Conservation (phyloP, 2,329 filamentous ascomycete genomes). For the Ophiocordyceps camponoti-saundersi region DNA sequence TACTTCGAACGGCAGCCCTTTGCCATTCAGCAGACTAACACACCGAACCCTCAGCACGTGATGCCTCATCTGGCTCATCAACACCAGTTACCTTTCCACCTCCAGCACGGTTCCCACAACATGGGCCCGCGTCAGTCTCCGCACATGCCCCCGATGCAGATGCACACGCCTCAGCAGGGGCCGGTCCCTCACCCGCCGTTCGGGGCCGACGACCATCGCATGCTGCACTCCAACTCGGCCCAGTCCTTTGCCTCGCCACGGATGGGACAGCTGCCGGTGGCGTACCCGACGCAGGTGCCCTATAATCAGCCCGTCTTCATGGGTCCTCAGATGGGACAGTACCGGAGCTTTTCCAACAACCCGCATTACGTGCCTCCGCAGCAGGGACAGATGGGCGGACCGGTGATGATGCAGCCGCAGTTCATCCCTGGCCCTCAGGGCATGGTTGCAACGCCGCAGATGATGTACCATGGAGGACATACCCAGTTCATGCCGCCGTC, state of each 20-base stretch:
- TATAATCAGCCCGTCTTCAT: conserved; percentile 61
- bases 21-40: conserved; percentile 40
- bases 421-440: conserved; percentile 60
- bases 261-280: conserved; percentile 51
- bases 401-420: conserved; percentile 71
- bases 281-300: conserved; percentile 53
- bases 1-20: conserved; percentile 57
- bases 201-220: conserved; percentile 69
- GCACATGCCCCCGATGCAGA: conserved; percentile 62
- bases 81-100: conserved; percentile 67
- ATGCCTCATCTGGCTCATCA: conserved; percentile 64
- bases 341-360: conserved; percentile 53
- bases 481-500: conserved; percentile 46
- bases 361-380: conserved; percentile 56
- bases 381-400: conserved; percentile 51
- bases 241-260: conserved; percentile 79
- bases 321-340: conserved; percentile 54
- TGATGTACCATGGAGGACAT: conserved; percentile 63
- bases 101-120: conserved; percentile 56
- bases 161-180: conserved; percentile 55
- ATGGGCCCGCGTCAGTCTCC: conserved; percentile 54
- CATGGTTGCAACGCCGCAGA: conserved; percentile 53
- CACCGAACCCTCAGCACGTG: conserved; percentile 51
- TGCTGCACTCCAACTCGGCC: conserved; percentile 72
- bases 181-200: conserved; percentile 49